Base-by-base conservation (phyloP, 495 filamentous ascomycete species). In the Aspergillus funiculosus region DNA sequence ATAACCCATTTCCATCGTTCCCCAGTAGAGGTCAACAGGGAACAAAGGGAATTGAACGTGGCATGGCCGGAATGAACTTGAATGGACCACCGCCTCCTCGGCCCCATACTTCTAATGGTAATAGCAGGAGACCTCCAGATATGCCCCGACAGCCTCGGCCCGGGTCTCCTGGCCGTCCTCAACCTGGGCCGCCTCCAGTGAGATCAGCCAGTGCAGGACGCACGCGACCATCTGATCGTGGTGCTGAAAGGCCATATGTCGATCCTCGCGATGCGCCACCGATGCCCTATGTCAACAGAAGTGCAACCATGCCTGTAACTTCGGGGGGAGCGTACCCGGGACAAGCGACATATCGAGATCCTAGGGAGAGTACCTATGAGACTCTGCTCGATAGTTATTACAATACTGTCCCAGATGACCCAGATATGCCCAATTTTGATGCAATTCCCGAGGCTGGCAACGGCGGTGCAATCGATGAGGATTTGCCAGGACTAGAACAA, bases 361-460 rank as follows among this genome's bases (percentile, higher is more conserved):
- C 58, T 17, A 53, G 50, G 24, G 43, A 44, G 14, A 45, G 46
- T 41, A 31, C 34, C 6, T 46, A 43, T n/a, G 44, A 49, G 20
- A 67, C 64, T 2, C 56, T 71, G 27, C 37, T 71, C 42, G 67
- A 72, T 24, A 69, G 59, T 37, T 72, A 72, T 39, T 72, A 65
- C 38, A 63, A 60, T 30, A 45, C 59, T 4, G 56, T 46, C 15
- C 43, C 57, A 1, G 69, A 68, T 28, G 69, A 70, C 20, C 63
- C 61, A 4, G 84, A 89, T 9, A 81, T 82, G 66, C 86, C 85
- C 2, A 79, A 89, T 56, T 91, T 91, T 48, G 84, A 90, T 66
- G 75, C 77, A 2, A 71, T 81, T 21, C 75, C 79, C 2, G 45
- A 66, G 1, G 39, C 67, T 19, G 59, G 54, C 13, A 48, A 55